phyloP scores from a whole-genome alignment of 2,329 filamentous ascomycete species.

The Arthroderma sp. region DNA sequence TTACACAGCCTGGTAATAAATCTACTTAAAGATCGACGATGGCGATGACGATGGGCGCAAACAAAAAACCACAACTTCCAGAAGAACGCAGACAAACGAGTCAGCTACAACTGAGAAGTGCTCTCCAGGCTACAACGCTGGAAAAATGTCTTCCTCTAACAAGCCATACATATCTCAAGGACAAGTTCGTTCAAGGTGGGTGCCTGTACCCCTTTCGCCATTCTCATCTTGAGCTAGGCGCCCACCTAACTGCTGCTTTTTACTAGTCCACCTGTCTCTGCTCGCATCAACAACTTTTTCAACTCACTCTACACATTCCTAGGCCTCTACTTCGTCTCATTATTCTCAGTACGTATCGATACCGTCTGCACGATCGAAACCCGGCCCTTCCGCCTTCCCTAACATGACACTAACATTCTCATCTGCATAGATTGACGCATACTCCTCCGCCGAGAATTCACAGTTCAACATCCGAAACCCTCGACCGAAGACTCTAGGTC shows the following conservation, averaged over 20 bases:
- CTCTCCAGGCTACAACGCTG: neutral
- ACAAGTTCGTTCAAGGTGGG: conserved; percentile 24
- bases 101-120: conserved; percentile 11
- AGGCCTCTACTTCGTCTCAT: conserved; percentile 35
- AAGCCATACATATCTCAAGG: conserved; percentile 29
- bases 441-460: conserved; percentile 32
- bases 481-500: conserved; percentile 6
- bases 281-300: conserved; percentile 29
- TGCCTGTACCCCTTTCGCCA: conserved; percentile 3
- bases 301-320: conserved; percentile 34
- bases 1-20: too few relatives aligned
- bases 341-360: conserved; percentile 31
- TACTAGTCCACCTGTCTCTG: conserved; percentile 31
- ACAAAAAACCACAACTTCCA: neutral
- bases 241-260: conserved; percentile 1
- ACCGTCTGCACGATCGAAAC: neutral
- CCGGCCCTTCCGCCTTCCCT: neutral
- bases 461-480: conserved; percentile 31
- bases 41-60: conserved; percentile 1
- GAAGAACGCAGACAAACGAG: conserved; percentile 16
- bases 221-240: conserved; percentile 1
- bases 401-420: neutral
- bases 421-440: conserved; percentile 29
- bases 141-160: conserved; percentile 1
- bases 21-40: too few relatives aligned